phyloP scores from a whole-genome alignment of 257 asterid species.

The Lantana camara region DNA sequence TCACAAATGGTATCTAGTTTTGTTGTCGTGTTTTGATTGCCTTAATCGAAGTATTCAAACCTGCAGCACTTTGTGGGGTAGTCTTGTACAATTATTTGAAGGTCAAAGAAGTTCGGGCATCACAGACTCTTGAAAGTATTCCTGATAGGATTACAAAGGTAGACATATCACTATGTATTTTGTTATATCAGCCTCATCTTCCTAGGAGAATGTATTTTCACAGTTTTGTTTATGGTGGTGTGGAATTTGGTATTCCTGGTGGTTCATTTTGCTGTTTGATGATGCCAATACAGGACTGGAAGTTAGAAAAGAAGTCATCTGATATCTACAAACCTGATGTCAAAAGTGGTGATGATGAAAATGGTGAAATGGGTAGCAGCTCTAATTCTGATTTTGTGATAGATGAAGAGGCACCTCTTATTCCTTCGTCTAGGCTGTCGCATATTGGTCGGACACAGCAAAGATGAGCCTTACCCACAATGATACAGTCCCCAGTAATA shows the following conservation, averaged over 20 bases:
- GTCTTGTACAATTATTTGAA: constrained; percentile 73
- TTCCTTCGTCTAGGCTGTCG: constrained; percentile 60
- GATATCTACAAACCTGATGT: constrained; percentile 53
- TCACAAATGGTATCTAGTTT: neutral
- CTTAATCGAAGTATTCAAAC: neutral
- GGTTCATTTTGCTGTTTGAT: neutral
- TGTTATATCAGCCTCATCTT: too few species aligned
- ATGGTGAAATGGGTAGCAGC: constrained; percentile 4
- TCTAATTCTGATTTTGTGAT: constrained; percentile 30
- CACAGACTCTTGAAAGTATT: constrained; percentile 48
- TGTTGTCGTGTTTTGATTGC: neutral
- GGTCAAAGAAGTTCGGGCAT: constrained; percentile 56
- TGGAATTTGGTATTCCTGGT: neutral
- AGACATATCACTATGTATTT: neutral
- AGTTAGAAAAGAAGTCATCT: constrained; percentile 78
- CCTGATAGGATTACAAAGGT: constrained; percentile 66
- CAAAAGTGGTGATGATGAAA: constrained; percentile 25
- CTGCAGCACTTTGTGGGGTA: constrained; percentile 42
- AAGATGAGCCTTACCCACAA: constrained; percentile 27
- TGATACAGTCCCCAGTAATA: neutral
- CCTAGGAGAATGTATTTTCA: too few species aligned
- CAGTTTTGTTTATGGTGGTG: neutral
- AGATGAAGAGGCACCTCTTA: constrained; percentile 68
- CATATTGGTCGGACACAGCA: constrained; percentile 64
- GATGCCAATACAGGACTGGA: constrained; percentile 48